phyloP scores from a whole-genome alignment of 331 rosid genomes.

The Arachis monticola region DNA sequence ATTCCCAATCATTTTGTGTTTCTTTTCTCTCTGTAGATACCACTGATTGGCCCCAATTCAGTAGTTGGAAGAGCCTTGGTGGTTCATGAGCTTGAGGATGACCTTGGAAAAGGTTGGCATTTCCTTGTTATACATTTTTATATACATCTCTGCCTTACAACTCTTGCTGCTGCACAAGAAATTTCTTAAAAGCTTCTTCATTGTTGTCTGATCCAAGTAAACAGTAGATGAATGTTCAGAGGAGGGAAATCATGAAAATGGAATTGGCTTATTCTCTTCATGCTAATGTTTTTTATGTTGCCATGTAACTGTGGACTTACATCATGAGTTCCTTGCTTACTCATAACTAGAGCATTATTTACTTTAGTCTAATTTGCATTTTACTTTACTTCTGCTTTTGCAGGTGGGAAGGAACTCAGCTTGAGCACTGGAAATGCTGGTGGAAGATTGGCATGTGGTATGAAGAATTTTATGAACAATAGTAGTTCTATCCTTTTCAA shows the following conservation, averaged over 20 bases:
- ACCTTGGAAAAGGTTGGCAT: slow-evolving; percentile 78
- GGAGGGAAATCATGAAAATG: slow-evolving; percentile 28
- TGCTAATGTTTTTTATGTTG: background rate
- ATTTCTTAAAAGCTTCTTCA: slow-evolving; percentile 13
- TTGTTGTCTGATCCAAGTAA: background rate
- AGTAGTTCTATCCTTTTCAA: slow-evolving; percentile 2
- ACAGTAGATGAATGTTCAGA: slow-evolving; percentile 1
- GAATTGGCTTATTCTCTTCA: background rate
- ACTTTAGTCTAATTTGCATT: background rate
- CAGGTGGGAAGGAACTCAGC: slow-evolving; percentile 86
- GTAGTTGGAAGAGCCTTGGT: slow-evolving; percentile 78
- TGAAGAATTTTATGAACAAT: slow-evolving; percentile 29
- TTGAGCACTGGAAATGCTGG: slow-evolving; percentile 83
- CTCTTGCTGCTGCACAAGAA: slow-evolving; percentile 18
- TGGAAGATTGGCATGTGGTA: slow-evolving; percentile 91
- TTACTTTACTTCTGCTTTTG: slow-evolving; percentile 33
- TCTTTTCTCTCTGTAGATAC: slow-evolving; percentile 52
- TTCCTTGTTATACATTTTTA: slow-evolving; percentile 24
- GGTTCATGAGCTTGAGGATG: slow-evolving; percentile 81
- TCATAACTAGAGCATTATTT: slow-evolving; percentile 12
- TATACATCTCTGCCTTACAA: background rate
- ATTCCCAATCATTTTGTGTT: background rate
- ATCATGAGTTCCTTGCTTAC: background rate
- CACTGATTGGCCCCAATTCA: slow-evolving; percentile 70
- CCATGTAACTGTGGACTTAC: background rate